Base-by-base conservation (phyloP, 805 yeast genomes). In the Candida railenensis region DNA sequence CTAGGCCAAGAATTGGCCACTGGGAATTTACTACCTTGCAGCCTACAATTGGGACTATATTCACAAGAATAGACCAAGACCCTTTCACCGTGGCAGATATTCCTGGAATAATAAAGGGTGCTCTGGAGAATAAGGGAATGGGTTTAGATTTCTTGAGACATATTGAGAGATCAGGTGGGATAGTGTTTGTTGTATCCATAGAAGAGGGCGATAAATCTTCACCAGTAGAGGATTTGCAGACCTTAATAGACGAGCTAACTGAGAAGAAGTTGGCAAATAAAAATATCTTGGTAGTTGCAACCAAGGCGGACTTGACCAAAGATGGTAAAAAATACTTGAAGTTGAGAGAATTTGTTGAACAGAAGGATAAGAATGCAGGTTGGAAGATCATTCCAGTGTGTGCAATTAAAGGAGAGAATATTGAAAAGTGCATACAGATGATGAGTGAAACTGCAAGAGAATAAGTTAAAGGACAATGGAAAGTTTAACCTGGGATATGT, bases 11-110 rank as follows among this genome's bases (percentile, higher is more conserved):
- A 47, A 87, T 94, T 12, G 99, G 98, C 0, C 96, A 90, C 64
- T 94, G 97, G 97, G 95, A 87, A 58, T 94, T 94, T 61, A 94
- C 99, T 0, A 94, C 99, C 0, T 68, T 94, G 44, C 89, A 84
- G 50, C 99, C 99, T 0, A 85, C 89, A 0, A 81, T 94, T 42
- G 99, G 99, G 3, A 92, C 97, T 0, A 87, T 94, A 12, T 74
- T 76, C 40, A 63, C 82, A 18, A 78, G 85, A 1, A 77, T 85
- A 2, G 87, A 83, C 53, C 75, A 76, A 48, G 80, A 79, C 3
- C 77, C 86, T 3, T 91, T 92, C 62, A 88, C 97, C 0, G 97
- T 94, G 1, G 98, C 98, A 1, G 99, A 94, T 69, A 94, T 94
- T 48, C 99, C 99, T 0, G 99, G 99, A 4, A 86, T 94, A 39